These are phyloP conservation scores for Ophiostoma ulmi DNA, from an alignment of 2,329 filamentous ascomycete genomes.

Conservation along the genomic window DNA sequence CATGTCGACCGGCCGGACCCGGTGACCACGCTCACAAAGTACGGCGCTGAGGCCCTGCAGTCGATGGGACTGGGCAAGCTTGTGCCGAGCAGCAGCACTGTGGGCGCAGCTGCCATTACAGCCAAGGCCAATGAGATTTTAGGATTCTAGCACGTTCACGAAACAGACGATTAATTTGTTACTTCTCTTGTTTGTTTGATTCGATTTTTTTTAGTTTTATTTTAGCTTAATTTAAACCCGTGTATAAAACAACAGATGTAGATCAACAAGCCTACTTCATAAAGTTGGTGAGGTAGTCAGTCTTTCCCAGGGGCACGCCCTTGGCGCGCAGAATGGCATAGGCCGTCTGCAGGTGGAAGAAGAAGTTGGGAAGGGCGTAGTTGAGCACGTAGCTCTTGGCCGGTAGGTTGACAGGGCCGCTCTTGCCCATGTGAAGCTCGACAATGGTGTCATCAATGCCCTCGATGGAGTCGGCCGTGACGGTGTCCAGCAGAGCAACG, in stretches of 20 bases:
- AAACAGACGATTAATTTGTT: background rate
- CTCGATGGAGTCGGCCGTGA: conserved; percentile 29
- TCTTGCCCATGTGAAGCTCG: conserved; percentile 29
- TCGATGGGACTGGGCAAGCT: conserved; percentile 46
- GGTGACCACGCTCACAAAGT: conserved; percentile 35
- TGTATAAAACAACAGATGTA: background rate
- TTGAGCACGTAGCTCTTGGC: conserved; percentile 39
- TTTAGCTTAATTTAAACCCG: background rate
- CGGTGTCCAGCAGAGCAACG: conserved; percentile 32
- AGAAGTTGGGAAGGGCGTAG: conserved; percentile 53
- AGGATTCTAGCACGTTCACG: conserved; percentile 35
- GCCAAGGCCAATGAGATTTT: conserved; percentile 43
- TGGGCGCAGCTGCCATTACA: conserved; percentile 36
- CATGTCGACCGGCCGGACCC: conserved; percentile 45
- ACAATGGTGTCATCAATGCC: conserved; percentile 29
- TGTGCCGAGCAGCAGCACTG: conserved; percentile 29
- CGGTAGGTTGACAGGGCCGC: conserved; percentile 24
- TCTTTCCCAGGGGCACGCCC: conserved; percentile 55
- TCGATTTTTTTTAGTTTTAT: background rate
- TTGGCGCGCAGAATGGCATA: conserved; percentile 53
- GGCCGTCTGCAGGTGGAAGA: conserved; percentile 53
- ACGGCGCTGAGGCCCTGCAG: conserved; percentile 35
- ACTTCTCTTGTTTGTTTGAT: background rate
- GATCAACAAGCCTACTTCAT: conserved; percentile 14
- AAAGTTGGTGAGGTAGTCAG: conserved; percentile 43